Percentiles rank a stretch among this genome's conserved stretches.
These are phyloP conservation scores for Colletotrichum lupini DNA, from an alignment of 2,329 filamentous ascomycete genomes.

Conservation along the genomic window DNA sequence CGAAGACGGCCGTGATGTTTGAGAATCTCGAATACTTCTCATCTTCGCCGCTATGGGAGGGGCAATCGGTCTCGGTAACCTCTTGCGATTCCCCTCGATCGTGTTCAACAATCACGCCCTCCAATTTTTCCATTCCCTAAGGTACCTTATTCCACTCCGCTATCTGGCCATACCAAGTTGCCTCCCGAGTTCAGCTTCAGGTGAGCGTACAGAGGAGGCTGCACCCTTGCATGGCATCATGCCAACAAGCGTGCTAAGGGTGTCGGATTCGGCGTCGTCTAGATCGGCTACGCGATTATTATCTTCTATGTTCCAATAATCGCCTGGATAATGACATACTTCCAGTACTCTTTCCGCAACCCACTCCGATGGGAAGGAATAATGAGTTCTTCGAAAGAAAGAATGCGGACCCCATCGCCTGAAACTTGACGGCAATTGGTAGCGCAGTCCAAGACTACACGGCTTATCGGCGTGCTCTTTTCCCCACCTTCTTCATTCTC, in stretches of 20 bases:
- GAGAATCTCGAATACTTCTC: slow-evolving; percentile 58
- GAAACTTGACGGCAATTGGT: slow-evolving; percentile 44
- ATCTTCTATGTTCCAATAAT: slow-evolving; percentile 66
- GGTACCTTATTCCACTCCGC: slow-evolving; percentile 58
- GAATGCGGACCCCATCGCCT: slow-evolving; percentile 43
- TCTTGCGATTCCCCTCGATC: slow-evolving; percentile 65
- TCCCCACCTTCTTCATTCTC: slow-evolving; percentile 64
- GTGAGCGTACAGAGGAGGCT: slow-evolving; percentile 65
- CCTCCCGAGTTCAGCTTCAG: slow-evolving; percentile 74
- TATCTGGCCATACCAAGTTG: slow-evolving; percentile 63
- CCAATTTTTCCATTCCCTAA: slow-evolving; percentile 65
- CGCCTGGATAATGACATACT: slow-evolving; percentile 67
- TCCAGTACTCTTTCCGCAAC: slow-evolving; percentile 61
- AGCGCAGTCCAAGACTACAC: slow-evolving; percentile 51
- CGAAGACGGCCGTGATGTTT: slow-evolving; percentile 51
- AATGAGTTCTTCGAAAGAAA: slow-evolving; percentile 50
- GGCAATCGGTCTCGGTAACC: slow-evolving; percentile 63
- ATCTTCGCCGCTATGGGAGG: slow-evolving; percentile 63
- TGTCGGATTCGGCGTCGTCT: slow-evolving; percentile 59
- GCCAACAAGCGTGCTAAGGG: slow-evolving; percentile 61
- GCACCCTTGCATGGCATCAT: slow-evolving; percentile 60
- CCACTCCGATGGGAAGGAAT: slow-evolving; percentile 57
- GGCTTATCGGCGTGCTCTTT: slow-evolving; percentile 59
- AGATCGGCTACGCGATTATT: slow-evolving; percentile 61
- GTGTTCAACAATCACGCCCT: slow-evolving; percentile 67